Conservation (phyloP, 2,329 filamentous ascomycete genomes). For the Ascosphaera apis region DNA sequence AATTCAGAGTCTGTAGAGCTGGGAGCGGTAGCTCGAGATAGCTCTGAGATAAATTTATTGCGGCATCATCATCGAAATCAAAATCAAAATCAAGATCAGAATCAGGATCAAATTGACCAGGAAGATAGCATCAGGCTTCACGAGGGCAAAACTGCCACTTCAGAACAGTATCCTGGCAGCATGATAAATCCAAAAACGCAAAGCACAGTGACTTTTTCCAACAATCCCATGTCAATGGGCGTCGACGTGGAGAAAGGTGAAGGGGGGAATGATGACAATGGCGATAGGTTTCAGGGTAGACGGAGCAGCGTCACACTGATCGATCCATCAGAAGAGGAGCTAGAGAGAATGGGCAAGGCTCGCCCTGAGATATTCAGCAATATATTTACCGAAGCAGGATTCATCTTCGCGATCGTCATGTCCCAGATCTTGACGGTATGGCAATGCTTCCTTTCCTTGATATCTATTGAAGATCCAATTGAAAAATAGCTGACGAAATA, state of each 20-base stretch:
- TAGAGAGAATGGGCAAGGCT: slow-evolving; percentile 39
- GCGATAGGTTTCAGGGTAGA: not conserved
- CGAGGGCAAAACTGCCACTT: no score
- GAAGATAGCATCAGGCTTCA: no score
- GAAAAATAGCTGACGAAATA: not conserved
- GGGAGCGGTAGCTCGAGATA: no score
- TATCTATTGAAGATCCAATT: slow-evolving; percentile 1
- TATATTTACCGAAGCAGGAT: slow-evolving; percentile 33
- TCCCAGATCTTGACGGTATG: slow-evolving; percentile 38
- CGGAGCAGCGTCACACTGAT: not conserved
- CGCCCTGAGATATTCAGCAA: slow-evolving; percentile 33
- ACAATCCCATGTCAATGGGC: not conserved
- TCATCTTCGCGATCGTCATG: slow-evolving; percentile 37
- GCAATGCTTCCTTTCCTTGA: slow-evolving; percentile 2
- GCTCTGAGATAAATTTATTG: no score
- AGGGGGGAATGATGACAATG: not conserved
- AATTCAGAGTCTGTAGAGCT: no score
- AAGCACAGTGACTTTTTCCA: no score
- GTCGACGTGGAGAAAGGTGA: not conserved
- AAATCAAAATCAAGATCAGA: no score
- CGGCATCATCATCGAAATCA: no score
- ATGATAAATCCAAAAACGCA: no score
- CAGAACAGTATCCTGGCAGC: no score
- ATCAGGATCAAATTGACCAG: no score
- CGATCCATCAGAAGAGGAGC: slow-evolving; percentile 4